Percentiles rank a stretch among this genome's conserved stretches.
Conservation (phyloP, 108 stramenopile species). For the Nannochloropsis oceanica region DNA sequence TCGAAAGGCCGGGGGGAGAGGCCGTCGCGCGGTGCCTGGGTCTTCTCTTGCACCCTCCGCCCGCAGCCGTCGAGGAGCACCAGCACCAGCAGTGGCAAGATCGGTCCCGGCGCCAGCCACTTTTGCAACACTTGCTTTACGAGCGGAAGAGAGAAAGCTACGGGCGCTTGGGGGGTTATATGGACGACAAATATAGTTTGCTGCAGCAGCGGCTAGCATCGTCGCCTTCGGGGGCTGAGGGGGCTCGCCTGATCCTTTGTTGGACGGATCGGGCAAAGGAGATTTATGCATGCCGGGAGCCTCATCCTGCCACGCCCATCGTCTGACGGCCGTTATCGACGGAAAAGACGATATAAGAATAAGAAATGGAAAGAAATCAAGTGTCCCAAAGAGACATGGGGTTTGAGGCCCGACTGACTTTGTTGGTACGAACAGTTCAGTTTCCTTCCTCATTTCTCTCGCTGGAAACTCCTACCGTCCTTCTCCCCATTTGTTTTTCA, state of each 20-base stretch:
- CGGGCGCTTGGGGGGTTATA: background rate
- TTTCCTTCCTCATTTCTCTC: too few relatives aligned
- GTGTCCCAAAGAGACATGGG: too few relatives aligned
- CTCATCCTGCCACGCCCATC: background rate
- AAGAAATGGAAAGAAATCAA: too few relatives aligned
- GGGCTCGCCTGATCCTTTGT: background rate
- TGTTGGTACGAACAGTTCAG: too few relatives aligned
- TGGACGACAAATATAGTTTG: background rate
- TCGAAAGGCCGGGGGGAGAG: background rate
- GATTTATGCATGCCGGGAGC: background rate
- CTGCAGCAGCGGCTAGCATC: background rate
- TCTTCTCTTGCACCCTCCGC: background rate
- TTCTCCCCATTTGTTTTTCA: too few relatives aligned
- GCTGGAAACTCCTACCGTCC: too few relatives aligned
- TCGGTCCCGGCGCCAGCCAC: background rate
- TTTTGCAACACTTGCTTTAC: background rate
- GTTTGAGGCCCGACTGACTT: too few relatives aligned
- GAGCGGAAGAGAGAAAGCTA: background rate
- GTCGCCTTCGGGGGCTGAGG: background rate
- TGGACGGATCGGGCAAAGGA: background rate
- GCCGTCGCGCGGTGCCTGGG: background rate
- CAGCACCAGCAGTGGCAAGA: background rate
- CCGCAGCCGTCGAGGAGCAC: background rate
- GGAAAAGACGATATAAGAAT: too few relatives aligned
- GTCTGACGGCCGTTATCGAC: background rate